phyloP scores from a whole-genome alignment of 2,329 filamentous ascomycete genomes.

The Pleoardoris graminearum region DNA sequence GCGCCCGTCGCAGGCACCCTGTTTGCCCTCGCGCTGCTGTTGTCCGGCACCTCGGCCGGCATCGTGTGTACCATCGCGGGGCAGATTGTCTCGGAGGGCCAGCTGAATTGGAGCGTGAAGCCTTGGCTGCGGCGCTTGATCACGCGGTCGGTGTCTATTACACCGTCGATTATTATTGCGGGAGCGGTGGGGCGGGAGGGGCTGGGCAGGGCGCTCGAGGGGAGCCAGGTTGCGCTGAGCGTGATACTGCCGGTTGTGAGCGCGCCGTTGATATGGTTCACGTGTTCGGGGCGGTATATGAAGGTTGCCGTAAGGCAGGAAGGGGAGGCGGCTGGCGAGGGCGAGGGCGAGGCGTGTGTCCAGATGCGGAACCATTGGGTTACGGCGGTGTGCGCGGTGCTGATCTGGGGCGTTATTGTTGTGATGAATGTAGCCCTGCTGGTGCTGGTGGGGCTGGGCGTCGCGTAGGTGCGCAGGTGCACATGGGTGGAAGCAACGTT shows the following conservation, averaged over 20 bases:
- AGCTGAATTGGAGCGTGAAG: conserved; percentile 71
- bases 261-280: conserved; percentile 84
- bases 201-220: conserved; percentile 72
- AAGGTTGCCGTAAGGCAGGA: conserved; percentile 56
- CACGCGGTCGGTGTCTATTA: conserved; percentile 79
- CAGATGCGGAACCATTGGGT: conserved; percentile 76
- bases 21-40: conserved; percentile 79
- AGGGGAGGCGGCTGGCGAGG: conserved; percentile 9
- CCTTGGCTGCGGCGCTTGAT: conserved; percentile 80
- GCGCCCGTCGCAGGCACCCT: conserved; percentile 76
- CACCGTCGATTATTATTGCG: conserved; percentile 80
- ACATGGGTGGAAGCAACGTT: no score
- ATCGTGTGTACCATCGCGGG: conserved; percentile 89
- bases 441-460: conserved; percentile 62
- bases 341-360: conserved; percentile 27
- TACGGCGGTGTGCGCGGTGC: conserved; percentile 58
- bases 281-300: conserved; percentile 79
- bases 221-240: conserved; percentile 75
- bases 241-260: conserved; percentile 81
- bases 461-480: conserved; percentile 18
- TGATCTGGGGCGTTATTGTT: conserved; percentile 74
- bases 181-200: conserved; percentile 73
- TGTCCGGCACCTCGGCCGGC: conserved; percentile 79
- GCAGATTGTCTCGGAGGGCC: conserved; percentile 86
- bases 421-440: conserved; percentile 79